Base-by-base conservation (phyloP, 192 early-diverging fungal genomes). In the Backusella tarrabulga region DNA sequence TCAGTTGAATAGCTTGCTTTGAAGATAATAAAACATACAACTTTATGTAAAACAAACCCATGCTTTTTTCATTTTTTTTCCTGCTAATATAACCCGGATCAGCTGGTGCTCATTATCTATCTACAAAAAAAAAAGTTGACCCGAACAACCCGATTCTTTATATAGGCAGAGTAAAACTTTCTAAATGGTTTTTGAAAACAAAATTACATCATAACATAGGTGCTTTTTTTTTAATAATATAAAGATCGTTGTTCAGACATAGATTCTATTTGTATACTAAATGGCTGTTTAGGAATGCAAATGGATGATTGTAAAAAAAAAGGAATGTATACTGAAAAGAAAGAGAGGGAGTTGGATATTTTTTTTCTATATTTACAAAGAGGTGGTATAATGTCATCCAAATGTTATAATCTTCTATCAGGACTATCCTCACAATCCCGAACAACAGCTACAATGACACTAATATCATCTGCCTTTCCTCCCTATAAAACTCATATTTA, bases 391-490 rank as follows among this genome's bases (percentile, higher is more conserved):
- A 38, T 23, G 44, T 4, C 6, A 73, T 32, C 50, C 8, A 34
- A 36, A 42, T 41, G 32, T 15, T 63, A 73, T 67, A 60, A 34
- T 74, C 41, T 67, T 68, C 46, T 74, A 36, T 69, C 77, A 36
- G 67, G 56, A 4, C 73, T 68, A 44, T 68, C 42, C 40, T 79
- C 78, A 66, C 73, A 46, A 23, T 73, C 73, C 23, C 90, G 89
- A 36, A 99, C 90, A 23, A 97, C 88, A 7, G 93, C 97, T 0
- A 94, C 92, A 34, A 98, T 73, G 2, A 98, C 95, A 9, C 93
- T 96, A 68, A 98, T 95, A 83, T 99, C 98, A 83, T 99, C 98
- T 76, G 90, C 85, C 77, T 99, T 99, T 52, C 98, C 98, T 46
- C 97, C 97, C 83, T 95, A 91, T 23, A 32, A 44, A 21, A 40